Base-by-base conservation (phyloP, 441 rosid genomes). In the Euphorbia schlechtendalii region DNA sequence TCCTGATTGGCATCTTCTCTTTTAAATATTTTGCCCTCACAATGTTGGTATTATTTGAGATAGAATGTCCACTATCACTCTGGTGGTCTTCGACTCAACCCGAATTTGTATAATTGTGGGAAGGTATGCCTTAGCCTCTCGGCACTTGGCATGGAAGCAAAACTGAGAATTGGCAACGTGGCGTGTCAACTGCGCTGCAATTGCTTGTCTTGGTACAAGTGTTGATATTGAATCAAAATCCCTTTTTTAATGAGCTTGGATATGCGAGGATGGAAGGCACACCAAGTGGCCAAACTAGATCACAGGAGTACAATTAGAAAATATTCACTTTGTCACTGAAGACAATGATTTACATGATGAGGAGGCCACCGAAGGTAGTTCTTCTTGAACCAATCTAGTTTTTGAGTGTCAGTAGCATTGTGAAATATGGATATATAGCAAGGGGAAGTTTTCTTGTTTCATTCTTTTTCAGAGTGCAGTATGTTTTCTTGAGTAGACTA, bases 41-140 rank as follows among this genome's bases (percentile, higher is more conserved):
- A n/a, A n/a, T n/a, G n/a, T n/a, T n/a, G n/a, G n/a, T n/a, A n/a
- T n/a, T 69, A 49, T 24, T 55, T 71, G 54, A 79, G 67, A 56
- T 77, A 92, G 98, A 67, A 10, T 68, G 93, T 92, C 63, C 36
- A 80, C 68, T 92, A 92, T 75, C 95, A 87, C 62, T 73, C 95
- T 70, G 89, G 93, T 60, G 96, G 95, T 24, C 86, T 86, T 60
- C 83, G 93, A 66, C 82, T 92, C 70, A 92, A 92, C 77, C 96
- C 96, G n/a, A 92, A 92, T 74, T 74, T 92, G 73, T 89, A 92
- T 66, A 9, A 36, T 8, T 62, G 77, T 68, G 98, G 98, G 60
- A 86, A 92, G 74, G 96, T 92, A 59, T 92, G 98, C 69, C 87
- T 92, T 60, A 92, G 98, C 79, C 91, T 92, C 93, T 92, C 38